Evolutionary conservation across 208 protist species (phyloP).

Genomic region (Giardia duodenalis): DNA sequence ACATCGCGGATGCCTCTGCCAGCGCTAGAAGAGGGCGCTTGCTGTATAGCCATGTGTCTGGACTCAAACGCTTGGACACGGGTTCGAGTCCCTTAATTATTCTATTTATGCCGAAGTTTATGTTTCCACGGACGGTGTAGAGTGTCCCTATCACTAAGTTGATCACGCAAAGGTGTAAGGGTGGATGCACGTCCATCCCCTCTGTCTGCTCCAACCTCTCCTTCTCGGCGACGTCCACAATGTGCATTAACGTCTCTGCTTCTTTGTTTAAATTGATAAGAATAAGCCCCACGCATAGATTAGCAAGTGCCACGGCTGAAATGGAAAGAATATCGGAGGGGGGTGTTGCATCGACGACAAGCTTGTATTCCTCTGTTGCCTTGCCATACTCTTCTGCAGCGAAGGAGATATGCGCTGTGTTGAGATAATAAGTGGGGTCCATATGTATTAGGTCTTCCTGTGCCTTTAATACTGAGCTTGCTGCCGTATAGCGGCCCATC

Average conservation of each 20-base stretch:
- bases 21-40: conserved; percentile 10
- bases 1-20: background rate
- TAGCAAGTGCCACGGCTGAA: conserved; percentile 18
- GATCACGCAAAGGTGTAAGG: background rate
- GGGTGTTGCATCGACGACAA: background rate
- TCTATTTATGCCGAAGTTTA: conserved; percentile 2
- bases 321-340: background rate
- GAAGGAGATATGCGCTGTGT: conserved; percentile 10
- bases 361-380: conserved; percentile 16
- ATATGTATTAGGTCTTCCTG: background rate
- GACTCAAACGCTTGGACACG: background rate
- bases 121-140: conserved; percentile 7
- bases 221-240: background rate
- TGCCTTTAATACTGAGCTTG: background rate
- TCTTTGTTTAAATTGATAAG: conserved; percentile 1
- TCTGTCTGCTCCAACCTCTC: background rate
- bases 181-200: background rate
- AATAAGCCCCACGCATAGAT: background rate
- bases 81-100: conserved; percentile 15
- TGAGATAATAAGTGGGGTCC: conserved; percentile 6
- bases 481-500: background rate
- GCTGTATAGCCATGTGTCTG: conserved; percentile 18
- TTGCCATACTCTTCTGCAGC: background rate
- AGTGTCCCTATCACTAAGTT: conserved; percentile 20
- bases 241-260: conserved; percentile 12